phyloP scores from a whole-genome alignment of 208 protist genomes.

The Leishmania major region DNA sequence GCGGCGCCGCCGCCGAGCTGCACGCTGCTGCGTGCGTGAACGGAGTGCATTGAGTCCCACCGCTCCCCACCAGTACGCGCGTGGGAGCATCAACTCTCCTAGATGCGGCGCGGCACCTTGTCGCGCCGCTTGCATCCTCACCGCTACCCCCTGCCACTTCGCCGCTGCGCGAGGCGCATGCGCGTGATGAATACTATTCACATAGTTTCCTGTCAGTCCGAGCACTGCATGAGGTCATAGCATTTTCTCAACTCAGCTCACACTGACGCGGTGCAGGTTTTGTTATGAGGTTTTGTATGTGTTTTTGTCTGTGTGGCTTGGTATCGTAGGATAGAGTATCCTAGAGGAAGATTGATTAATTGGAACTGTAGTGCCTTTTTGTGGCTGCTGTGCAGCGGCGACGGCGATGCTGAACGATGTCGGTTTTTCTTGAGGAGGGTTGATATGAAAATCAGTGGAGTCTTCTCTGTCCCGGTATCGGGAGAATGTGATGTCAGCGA shows the following conservation, averaged over 20 bases:
- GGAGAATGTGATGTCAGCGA: too few species aligned
- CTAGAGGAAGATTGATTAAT: fast-evolving
- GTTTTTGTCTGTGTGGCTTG: neutral
- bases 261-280: neutral
- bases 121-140: neutral
- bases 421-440: too few species aligned
- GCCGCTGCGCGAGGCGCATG: neutral
- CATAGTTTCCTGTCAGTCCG: slow-evolving; percentile 21
- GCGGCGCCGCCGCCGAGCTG: neutral
- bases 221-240: slow-evolving; percentile 15
- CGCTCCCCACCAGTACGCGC: slow-evolving; percentile 13
- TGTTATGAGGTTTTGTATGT: neutral
- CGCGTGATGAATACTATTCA: slow-evolving; percentile 18
- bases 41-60: slow-evolving; percentile 34
- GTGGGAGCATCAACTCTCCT: slow-evolving; percentile 32
- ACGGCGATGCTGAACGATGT: fast-evolving
- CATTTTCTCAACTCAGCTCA: slow-evolving; percentile 15
- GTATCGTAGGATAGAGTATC: too few species aligned
- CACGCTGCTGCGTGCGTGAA: neutral
- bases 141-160: neutral
- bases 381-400: too few species aligned
- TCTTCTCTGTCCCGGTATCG: too few species aligned
- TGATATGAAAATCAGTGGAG: too few species aligned
- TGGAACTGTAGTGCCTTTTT: too few species aligned
- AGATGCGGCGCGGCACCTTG: neutral